phyloP scores from a whole-genome alignment of 202 grass and related monocot species.

The Saccharum hybrid region DNA sequence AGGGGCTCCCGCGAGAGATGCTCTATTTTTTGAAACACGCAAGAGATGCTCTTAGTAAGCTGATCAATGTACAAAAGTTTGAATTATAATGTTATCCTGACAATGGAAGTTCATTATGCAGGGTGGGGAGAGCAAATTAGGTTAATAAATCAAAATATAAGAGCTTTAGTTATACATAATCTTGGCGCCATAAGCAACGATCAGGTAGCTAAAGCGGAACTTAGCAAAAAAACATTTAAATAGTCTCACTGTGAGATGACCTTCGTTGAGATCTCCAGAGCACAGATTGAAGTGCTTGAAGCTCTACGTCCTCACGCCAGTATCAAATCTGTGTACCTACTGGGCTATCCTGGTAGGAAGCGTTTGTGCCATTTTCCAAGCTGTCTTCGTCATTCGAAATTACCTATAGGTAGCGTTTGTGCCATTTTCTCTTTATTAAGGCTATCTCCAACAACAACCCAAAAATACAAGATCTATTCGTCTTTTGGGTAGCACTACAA shows the following conservation, averaged over 20 bases:
- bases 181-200: neutral
- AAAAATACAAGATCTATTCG: too few species aligned
- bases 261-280: fast-evolving
- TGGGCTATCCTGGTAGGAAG: too few species aligned
- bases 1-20: neutral
- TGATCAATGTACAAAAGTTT: conserved; percentile 14
- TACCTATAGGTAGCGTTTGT: too few species aligned
- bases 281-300: conserved; percentile 31
- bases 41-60: neutral
- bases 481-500: too few species aligned
- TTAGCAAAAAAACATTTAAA: neutral
- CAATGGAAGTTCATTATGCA: neutral
- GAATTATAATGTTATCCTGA: too few species aligned
- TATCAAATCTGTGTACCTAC: too few species aligned
- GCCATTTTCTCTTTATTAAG: neutral
- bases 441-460: too few species aligned
- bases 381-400: too few species aligned
- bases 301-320: conserved; percentile 29
- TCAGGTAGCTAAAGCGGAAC: neutral
- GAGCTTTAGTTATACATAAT: neutral
- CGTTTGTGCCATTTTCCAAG: too few species aligned
- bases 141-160: neutral
- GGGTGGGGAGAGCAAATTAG: neutral
- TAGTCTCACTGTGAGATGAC: neutral
- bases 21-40: too few species aligned